A percentile compares a stretch with the other conserved stretches of the same genome.
These are phyloP conservation scores for Symbiodinium pilosum DNA, from an alignment of 73 alveolate species.

Conservation along the genomic window DNA sequence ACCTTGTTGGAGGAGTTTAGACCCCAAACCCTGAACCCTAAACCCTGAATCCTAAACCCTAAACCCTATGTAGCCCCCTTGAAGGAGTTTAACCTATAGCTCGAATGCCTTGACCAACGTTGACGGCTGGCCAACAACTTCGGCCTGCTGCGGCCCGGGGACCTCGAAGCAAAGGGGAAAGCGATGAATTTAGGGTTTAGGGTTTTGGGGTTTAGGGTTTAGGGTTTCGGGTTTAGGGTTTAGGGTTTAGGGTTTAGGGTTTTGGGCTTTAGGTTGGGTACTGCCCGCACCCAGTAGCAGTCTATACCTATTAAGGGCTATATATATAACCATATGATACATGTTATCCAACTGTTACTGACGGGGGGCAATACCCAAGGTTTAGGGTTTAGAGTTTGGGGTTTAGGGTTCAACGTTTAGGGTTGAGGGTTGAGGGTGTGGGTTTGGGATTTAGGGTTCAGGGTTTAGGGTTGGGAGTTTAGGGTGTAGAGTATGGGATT, in stretches of 20 bases:
- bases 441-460: not conserved
- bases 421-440: not conserved
- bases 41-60: not conserved
- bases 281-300: too few species aligned
- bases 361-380: too few species aligned
- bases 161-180: not conserved
- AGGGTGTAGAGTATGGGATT: not conserved
- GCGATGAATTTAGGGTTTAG: not conserved
- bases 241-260: not conserved
- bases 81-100: too few species aligned
- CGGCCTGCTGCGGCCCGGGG: constrained; percentile 57
- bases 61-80: too few species aligned
- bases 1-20: too few species aligned
- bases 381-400: not conserved
- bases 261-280: not conserved
- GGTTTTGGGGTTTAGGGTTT: too few species aligned
- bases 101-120: constrained; percentile 58
- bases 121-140: constrained; percentile 77
- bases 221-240: not conserved
- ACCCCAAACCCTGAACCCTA: not conserved
- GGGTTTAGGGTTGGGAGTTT: not conserved
- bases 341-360: too few species aligned
- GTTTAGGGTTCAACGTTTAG: not conserved
- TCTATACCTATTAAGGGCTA: not conserved
- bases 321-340: not conserved